Conservation (phyloP, 2,329 filamentous ascomycete genomes). For the Polychaeton citri region DNA sequence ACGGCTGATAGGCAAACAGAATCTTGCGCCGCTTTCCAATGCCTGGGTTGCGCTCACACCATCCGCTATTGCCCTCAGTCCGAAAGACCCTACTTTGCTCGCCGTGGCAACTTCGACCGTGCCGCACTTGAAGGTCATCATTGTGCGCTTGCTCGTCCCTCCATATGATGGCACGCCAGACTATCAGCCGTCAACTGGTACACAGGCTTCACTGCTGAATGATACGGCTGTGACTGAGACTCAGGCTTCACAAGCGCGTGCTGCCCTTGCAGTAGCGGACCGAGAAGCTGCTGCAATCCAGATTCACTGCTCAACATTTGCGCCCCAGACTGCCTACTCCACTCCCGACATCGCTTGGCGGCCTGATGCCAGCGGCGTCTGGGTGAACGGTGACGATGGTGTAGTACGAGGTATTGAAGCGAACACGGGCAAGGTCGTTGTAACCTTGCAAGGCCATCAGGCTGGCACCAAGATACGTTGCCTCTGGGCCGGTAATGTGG, state of each 20-base stretch:
- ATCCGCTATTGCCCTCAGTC: conserved; percentile 42
- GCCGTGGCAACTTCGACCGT: conserved; percentile 48
- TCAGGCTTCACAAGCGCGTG: conserved; percentile 40
- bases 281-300: conserved; percentile 47
- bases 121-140: conserved; percentile 49
- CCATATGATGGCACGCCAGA: conserved; percentile 8
- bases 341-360: conserved; percentile 50
- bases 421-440: conserved; percentile 43
- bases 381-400: conserved; percentile 54
- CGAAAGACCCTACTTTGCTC: conserved; percentile 39
- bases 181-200: neutral
- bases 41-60: conserved; percentile 53
- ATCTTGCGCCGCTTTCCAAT: conserved; percentile 48
- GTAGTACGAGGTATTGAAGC: conserved; percentile 46
- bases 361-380: conserved; percentile 47
- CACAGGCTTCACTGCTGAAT: conserved; percentile 9
- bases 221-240: conserved; percentile 21
- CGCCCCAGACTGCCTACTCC: conserved; percentile 51
- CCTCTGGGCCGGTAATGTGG: conserved; percentile 40
- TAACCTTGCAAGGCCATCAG: conserved; percentile 39
- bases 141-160: conserved; percentile 45
- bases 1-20: conserved; percentile 41
- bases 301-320: conserved; percentile 45
- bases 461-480: conserved; percentile 45
- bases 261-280: conserved; percentile 38